phyloP scores from a whole-genome alignment of 2,329 filamentous ascomycete genomes.

The Penicillium occitanis region DNA sequence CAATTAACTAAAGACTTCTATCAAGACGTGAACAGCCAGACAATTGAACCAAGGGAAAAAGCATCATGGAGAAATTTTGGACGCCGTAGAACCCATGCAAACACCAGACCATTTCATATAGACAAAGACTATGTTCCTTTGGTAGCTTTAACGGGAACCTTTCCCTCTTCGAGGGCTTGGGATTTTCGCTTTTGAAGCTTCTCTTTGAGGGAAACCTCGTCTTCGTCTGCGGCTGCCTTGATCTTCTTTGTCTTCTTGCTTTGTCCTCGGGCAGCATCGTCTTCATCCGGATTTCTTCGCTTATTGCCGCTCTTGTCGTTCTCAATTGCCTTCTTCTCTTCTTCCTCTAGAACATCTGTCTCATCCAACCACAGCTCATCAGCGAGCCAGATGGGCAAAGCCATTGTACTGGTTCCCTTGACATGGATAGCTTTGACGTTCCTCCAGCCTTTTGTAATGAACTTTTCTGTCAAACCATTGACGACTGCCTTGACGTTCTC shows the following conservation, averaged over 20 bases:
- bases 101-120: conserved; percentile 20
- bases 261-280: conserved; percentile 34
- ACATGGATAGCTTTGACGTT: conserved; percentile 83
- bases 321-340: conserved; percentile 37
- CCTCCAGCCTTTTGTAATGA: conserved; percentile 81
- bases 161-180: conserved; percentile 46
- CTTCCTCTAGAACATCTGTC: conserved; percentile 64
- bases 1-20: background rate
- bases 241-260: conserved; percentile 44
- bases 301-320: conserved; percentile 56
- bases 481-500: conserved; percentile 78
- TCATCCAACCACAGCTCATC: conserved; percentile 87
- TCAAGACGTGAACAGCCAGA: background rate
- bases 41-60: background rate
- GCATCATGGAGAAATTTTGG: conserved; percentile 22
- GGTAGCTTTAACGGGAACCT: conserved; percentile 28
- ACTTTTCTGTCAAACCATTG: conserved; percentile 69
- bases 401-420: conserved; percentile 84
- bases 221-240: conserved; percentile 40
- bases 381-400: conserved; percentile 91
- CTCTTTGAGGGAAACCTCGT: conserved; percentile 46
- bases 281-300: conserved; percentile 41
- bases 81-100: conserved; percentile 28
- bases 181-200: conserved; percentile 53
- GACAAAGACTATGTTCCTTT: background rate